Evolutionary conservation across 257 asterid species (phyloP), one percentile per base, ranked within the genome.

Genomic region (Salvia rosmarinus): DNA sequence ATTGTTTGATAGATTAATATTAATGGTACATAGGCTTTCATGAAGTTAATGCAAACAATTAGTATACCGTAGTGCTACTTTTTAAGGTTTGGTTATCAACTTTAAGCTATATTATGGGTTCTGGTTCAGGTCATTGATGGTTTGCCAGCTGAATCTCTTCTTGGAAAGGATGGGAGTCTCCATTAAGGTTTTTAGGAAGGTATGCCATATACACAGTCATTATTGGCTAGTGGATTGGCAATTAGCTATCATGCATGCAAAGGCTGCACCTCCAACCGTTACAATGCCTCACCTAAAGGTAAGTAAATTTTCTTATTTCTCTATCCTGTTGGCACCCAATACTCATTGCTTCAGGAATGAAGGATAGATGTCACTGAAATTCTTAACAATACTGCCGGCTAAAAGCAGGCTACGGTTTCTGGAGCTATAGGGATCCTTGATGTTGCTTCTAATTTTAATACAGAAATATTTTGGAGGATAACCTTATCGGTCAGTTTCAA

Each of bases 251-350:
- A 90, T 79, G n/a, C n/a, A n/a, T n/a, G 97, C 98, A 13, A 88
- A 84, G 83, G 95, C 98, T n/a, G 95, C 95, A 23, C 95, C 98
- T 30, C 98, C 98, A 28, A 92, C 98, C 58, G 98, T 92, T 17
- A 92, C 98, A 57, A 92, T 92, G 98, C 97, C 98, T 64, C 98
- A 97, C 54, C 70, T 92, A 79, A 92, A 92, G 95, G 98, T 87
- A 66, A 32, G 25, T n/a, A 6, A 67, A 65, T 30, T 7, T n/a
- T 19, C 17, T 10, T 28, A 50, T 25, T 34, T 60, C 10, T 59
- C 50, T 30, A 39, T 58, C n/a, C 44, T 59, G 17, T 43, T 23
- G 8, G 32, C 46, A 50, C 72, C 19, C 49, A 34, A 12, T n/a
- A n/a, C n/a, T n/a, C n/a, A n/a, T n/a, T n/a, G n/a, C 43, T 73